Base-by-base conservation (phyloP, 108 stramenopile species). In the Discostella stelligeroides region DNA sequence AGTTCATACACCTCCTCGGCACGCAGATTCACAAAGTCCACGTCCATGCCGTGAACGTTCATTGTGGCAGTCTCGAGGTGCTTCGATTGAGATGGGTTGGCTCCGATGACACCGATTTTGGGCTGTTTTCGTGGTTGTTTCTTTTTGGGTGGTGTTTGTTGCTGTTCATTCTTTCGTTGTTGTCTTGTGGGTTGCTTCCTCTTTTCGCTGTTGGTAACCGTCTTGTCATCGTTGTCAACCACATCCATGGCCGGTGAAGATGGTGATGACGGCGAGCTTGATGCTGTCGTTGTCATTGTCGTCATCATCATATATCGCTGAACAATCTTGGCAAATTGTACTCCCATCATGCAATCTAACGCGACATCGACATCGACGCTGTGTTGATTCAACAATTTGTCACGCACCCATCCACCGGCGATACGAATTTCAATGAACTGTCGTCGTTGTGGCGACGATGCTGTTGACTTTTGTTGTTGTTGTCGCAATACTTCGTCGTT, bases 1-100 rank as follows among this genome's bases (percentile, higher is more conserved):
- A 63, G 68, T 25, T 78, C 79, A 54, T 95, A 94, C 1, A 85
- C 83, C 49, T 92, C 92, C 66, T 98, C 94, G 50, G 88, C 77
- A 4, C 98, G 86, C 0, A 99, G 82, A 66, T 98, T 96, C 53
- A 87, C 90, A 68, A 98, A 94, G 75, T 99, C 99, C 10, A 97
- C 79, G 45, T 93, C 92, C 11, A 95, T 82, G 12, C 88, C 95
- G 27, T 83, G 67, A 5, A 99, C 64, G 21, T 81, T 85, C 83
- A 98, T 86, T 1, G 95, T 90, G 34, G 98, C 99, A 7, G 99
- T 99, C 85, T 99, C 97, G 30, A 99, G 83, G 83, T 99, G 99
- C 82, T 99, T 99, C 15, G 92, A 95, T 82, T 99, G 98, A 17
- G 83, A 86, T 17, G 99, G 99, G 66, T 99, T 99, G 53, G 97